Conservation (phyloP, 176 grass and related monocot species). For the Musa schizocarpa region DNA sequence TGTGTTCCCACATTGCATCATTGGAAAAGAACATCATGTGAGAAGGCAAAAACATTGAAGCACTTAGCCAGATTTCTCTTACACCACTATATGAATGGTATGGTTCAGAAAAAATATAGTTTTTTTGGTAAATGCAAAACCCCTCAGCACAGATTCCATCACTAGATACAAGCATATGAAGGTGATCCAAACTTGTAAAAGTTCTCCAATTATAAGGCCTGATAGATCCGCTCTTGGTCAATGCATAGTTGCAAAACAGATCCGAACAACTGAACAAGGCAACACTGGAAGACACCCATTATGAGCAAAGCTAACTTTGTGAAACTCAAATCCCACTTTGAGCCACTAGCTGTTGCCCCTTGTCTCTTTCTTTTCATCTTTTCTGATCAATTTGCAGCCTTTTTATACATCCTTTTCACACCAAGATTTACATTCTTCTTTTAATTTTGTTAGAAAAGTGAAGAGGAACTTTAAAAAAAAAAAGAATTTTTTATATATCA, state of each 20-base stretch:
- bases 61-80: too few relatives aligned
- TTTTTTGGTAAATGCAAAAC: not conserved
- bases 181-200: not conserved
- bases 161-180: not conserved
- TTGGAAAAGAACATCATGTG: not conserved
- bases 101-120: too few relatives aligned
- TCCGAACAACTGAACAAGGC: not conserved
- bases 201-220: not conserved
- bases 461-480: too few relatives aligned
- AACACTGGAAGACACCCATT: not conserved
- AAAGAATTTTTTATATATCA: too few relatives aligned
- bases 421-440: too few relatives aligned
- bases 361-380: not conserved
- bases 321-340: not conserved
- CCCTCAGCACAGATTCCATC: not conserved
- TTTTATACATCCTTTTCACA: not conserved
- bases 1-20: not conserved
- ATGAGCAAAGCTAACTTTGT: too few relatives aligned
- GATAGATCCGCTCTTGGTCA: not conserved
- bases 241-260: not conserved
- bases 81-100: too few relatives aligned
- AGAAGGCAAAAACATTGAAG: not conserved
- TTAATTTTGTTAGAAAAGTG: too few relatives aligned
- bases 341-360: not conserved
- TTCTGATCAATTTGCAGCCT: not conserved